A percentile compares a stretch with the other conserved stretches of the same genome.
phyloP scores from a whole-genome alignment of 208 protist species.

The Crithidia expoeki region DNA sequence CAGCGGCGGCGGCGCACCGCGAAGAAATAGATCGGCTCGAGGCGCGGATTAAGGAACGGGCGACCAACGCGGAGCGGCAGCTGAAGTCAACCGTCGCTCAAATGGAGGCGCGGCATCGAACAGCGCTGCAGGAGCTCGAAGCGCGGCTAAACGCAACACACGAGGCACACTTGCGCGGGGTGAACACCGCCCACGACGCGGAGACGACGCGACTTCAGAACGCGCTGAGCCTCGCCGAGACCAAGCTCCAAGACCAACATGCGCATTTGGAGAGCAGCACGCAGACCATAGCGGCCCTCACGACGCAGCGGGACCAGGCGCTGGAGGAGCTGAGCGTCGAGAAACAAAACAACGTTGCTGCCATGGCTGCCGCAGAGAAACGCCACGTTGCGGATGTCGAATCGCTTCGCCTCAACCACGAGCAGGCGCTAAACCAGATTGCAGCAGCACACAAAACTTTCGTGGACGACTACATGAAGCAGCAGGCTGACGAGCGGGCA shows the following conservation, averaged over 20 bases:
- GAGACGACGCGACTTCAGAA: slow-evolving; percentile 13
- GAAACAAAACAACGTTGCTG: slow-evolving; percentile 21
- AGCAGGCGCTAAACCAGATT: slow-evolving; percentile 35
- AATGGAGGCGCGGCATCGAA: slow-evolving; percentile 14
- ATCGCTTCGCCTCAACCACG: slow-evolving; percentile 36
- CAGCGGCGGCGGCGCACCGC: slow-evolving; percentile 23
- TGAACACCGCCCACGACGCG: slow-evolving; percentile 19
- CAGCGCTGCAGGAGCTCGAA: slow-evolving; percentile 28
- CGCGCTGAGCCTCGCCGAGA: slow-evolving; percentile 13
- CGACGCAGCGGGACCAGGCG: slow-evolving; percentile 32
- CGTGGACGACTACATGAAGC: slow-evolving; percentile 55
- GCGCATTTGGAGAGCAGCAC: slow-evolving; percentile 11
- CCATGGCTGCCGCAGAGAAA: slow-evolving; percentile 21
- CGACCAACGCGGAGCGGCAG: slow-evolving; percentile 16
- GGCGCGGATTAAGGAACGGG: slow-evolving; percentile 8
- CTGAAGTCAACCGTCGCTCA: slow-evolving; percentile 23
- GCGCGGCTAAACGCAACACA: slow-evolving; percentile 27
- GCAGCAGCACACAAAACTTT: slow-evolving; percentile 45
- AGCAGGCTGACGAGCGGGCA: slow-evolving; percentile 46
- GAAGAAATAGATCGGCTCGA: slow-evolving; percentile 31
- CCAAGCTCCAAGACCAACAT: slow-evolving; percentile 20
- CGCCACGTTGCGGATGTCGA: slow-evolving; percentile 37
- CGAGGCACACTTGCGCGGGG: slow-evolving; percentile 26
- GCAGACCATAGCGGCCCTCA: slow-evolving; percentile 24
- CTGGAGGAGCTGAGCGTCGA: slow-evolving; percentile 34